These are phyloP conservation scores for Ceratobasidium sp. DNA, from an alignment of 1,284 basidiomycete species.

Conservation along the genomic window DNA sequence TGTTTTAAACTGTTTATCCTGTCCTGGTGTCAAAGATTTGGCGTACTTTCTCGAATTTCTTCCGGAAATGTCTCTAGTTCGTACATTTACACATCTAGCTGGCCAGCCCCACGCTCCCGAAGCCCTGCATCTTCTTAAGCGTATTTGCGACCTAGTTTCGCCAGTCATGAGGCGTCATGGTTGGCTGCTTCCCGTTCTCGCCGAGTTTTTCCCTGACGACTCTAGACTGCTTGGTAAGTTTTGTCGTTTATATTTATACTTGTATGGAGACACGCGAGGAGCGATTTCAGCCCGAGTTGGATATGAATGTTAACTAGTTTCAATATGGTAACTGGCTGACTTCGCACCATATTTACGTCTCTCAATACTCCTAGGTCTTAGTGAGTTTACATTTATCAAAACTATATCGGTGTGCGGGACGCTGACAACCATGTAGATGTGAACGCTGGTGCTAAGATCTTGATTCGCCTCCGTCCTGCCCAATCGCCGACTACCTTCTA, in stretches of 20 bases:
- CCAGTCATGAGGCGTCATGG: conserved; percentile 88
- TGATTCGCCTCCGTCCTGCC: conserved; percentile 81
- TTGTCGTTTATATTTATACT: background rate
- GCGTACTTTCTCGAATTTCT: background rate
- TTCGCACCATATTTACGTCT: background rate
- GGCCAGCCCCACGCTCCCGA: conserved; percentile 71
- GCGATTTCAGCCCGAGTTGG: background rate
- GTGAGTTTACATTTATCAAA: conserved; percentile 55
- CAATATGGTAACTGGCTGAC: too few relatives aligned
- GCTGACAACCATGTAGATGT: conserved; percentile 67
- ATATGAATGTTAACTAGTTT: background rate
- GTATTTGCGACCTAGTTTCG: conserved; percentile 84
- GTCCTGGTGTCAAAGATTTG: background rate
- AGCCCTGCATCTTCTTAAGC: conserved; percentile 76
- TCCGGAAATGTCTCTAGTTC: conserved; percentile 56
- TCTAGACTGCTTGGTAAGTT: conserved; percentile 78
- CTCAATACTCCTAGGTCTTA: conserved; percentile 58
- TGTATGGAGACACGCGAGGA: background rate
- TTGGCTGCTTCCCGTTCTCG: conserved; percentile 85
- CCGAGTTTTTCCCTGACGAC: conserved; percentile 87
- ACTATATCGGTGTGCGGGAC: conserved; percentile 3
- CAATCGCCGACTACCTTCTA: conserved; percentile 79
- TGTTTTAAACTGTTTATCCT: background rate
- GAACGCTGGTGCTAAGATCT: conserved; percentile 83
- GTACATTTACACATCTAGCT: conserved; percentile 75